Evolutionary conservation across 2,329 filamentous ascomycete genomes (phyloP).

Genomic region (Tolypocladium nubicola): DNA sequence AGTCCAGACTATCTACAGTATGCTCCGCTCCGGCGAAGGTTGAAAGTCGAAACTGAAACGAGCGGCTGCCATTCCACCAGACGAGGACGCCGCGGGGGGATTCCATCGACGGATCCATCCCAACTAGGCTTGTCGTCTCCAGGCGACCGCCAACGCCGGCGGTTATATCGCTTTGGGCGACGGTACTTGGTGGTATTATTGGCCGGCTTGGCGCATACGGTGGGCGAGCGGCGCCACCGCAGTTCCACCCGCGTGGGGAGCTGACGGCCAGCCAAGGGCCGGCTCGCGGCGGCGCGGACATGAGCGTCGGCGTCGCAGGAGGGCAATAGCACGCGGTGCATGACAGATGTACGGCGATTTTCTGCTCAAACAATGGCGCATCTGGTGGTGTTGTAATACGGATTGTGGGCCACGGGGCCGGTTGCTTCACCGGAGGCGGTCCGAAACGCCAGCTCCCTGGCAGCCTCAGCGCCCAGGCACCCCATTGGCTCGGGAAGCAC

Average conservation of each 20-base stretch:
- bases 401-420: not conserved
- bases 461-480: not conserved
- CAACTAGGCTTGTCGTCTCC: not conserved
- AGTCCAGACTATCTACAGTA: no score
- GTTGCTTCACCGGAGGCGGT: not conserved
- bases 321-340: not conserved
- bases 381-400: not conserved
- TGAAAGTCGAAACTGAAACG: not conserved
- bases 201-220: not conserved
- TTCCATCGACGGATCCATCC: not conserved
- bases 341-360: not conserved
- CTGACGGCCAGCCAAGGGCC: not conserved
- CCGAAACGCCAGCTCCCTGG: constrained; percentile 5
- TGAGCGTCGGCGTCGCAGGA: not conserved
- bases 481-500: not conserved
- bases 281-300: not conserved
- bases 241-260: not conserved
- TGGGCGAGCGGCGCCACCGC: not conserved
- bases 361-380: not conserved
- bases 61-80: not conserved
- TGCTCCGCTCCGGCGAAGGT: not conserved
- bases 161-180: not conserved
- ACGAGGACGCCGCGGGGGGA: not conserved
- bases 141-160: not conserved
- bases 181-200: not conserved